Evolutionary conservation across 371 early-diverging fungal species (phyloP).

Genomic region (Mucor lusitanicus): DNA sequence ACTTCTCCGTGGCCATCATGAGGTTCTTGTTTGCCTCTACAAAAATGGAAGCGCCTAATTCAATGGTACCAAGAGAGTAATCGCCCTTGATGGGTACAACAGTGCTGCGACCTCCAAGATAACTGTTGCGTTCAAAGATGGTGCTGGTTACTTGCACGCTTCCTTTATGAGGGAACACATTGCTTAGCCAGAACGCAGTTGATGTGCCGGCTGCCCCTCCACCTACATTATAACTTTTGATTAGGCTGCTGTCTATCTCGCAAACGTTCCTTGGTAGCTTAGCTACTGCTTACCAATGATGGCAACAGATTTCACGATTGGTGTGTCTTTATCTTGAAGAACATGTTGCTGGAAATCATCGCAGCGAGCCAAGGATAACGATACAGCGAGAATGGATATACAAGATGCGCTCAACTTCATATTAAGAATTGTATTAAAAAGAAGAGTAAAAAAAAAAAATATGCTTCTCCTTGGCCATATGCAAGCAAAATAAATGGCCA

Average conservation of each 20-base stretch:
- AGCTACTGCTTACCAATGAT: constrained; percentile 20
- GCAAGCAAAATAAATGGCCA: too few species aligned
- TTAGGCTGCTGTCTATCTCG: not conserved
- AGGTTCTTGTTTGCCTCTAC: constrained; percentile 60
- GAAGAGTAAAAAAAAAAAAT: too few species aligned
- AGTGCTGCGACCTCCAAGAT: constrained; percentile 59
- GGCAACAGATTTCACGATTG: constrained; percentile 21
- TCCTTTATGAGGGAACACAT: constrained; percentile 39
- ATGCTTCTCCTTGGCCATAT: too few species aligned
- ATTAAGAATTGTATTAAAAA: not conserved
- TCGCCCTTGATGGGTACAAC: constrained; percentile 46
- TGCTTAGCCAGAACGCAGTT: constrained; percentile 56
- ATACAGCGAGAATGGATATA: not conserved
- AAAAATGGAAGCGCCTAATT: constrained; percentile 68
- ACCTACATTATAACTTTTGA: constrained; percentile 30
- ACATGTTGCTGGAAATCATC: constrained; percentile 5
- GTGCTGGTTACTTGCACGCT: constrained; percentile 38
- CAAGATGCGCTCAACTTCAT: not conserved
- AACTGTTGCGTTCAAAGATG: constrained; percentile 52
- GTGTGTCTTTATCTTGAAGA: not conserved
- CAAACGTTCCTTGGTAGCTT: not conserved
- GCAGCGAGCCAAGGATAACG: not conserved
- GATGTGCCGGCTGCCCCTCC: constrained; percentile 69
- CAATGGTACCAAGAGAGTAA: constrained; percentile 38
- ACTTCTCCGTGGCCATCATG: constrained; percentile 52